Evolutionary conservation across 129 eudicot species (phyloP), one percentile per base, ranked within the genome.

Genomic region (Sambucus nigra): DNA sequence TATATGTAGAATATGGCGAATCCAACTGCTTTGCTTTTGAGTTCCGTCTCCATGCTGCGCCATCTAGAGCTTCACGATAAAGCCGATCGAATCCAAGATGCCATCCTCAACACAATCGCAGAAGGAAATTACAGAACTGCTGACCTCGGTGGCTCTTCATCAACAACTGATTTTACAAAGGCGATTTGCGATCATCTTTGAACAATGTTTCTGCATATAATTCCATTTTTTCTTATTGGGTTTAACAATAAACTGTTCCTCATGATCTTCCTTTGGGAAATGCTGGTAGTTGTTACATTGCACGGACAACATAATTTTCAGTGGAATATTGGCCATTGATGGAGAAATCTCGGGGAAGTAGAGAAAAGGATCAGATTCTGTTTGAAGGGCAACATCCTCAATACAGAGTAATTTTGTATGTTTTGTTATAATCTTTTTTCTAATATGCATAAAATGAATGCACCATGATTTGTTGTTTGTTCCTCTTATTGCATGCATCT

Each of bases 61-160:
- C 99, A 92, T 68, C 66, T 92, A 67, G 73, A 92, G 51, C 81
- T 92, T 26, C 74, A 77, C 25, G 99, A 92, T 15, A 77, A 92
- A 66, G 99, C 94, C 0, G 99, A 92, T 54, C 48, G 53, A 53
- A 86, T 92, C 60, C 99, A 92, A 55, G 78, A 77, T 10, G 99
- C 99, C 23, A 74, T 92, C 2, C 50, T 92, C 49, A 72, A 75
- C 53, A 92, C 99, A 7, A 92, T 86, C 33, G 87, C 99, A 38
- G 96, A 86, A 74, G 99, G 99, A 46, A 82, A 77, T 66, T 92
- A 86, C 71, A 61, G 99, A 61, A 92, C 99, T 17, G 91, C 67
- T 14, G 99, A 92, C 65, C 94, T 92, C 65, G 96, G 99, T 16
- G 99, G 99, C 24, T 59, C 77, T 42, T 66, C 99, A 54, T 69